These are phyloP conservation scores for Colletotrichum australisinense DNA, from an alignment of 2,329 filamentous ascomycete species.

Conservation along the genomic window DNA sequence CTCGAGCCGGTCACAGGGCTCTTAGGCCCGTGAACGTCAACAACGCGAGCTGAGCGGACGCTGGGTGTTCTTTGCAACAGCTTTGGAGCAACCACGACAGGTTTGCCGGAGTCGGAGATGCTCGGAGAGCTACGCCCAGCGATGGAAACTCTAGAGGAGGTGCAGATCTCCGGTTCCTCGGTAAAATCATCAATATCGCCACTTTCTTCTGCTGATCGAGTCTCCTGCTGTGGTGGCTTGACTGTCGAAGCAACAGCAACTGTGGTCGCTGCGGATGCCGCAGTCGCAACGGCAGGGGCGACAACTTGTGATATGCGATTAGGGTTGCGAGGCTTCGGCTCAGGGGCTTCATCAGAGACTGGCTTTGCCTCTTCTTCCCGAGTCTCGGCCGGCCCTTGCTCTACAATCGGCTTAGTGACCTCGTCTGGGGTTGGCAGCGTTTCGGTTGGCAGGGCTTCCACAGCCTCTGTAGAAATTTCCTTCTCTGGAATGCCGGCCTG, in stretches of 20 bases:
- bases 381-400: background rate
- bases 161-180: constrained; percentile 66
- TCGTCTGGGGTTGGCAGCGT: constrained; percentile 4
- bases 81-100: constrained; percentile 49
- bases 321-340: constrained; percentile 31
- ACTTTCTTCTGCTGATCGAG: constrained; percentile 51
- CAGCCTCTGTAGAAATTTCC: constrained; percentile 29
- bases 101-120: constrained; percentile 58
- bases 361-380: background rate
- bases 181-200: constrained; percentile 61
- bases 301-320: constrained; percentile 27
- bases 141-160: constrained; percentile 66
- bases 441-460: background rate
- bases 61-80: constrained; percentile 58
- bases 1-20: constrained; percentile 62
- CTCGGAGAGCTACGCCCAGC: constrained; percentile 62
- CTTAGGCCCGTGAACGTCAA: constrained; percentile 65
- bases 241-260: constrained; percentile 1
- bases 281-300: constrained; percentile 4
- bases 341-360: constrained; percentile 15
- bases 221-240: background rate
- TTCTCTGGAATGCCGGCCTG: constrained; percentile 14
- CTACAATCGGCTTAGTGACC: background rate
- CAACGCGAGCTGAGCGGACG: constrained; percentile 67
- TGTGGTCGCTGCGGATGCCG: constrained; percentile 4